Percentiles rank a stretch among this genome's conserved stretches.
Evolutionary conservation across 106 monocot genomes (phyloP).

Genomic region (Apostasia shenzhenica): DNA sequence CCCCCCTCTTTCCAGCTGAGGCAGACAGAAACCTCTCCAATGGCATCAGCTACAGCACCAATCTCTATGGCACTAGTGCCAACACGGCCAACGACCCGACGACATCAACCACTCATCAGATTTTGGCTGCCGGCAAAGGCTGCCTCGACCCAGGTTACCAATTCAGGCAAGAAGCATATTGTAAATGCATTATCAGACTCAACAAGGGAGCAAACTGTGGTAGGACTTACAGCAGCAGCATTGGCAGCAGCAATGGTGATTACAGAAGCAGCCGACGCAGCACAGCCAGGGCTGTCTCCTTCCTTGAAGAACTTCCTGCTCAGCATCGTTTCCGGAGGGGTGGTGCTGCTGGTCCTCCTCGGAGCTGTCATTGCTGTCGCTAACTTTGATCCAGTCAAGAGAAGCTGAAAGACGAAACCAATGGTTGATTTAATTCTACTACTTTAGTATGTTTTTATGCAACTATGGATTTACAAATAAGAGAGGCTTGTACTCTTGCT

Average conservation of each 20-base stretch:
- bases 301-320: constrained; percentile 91
- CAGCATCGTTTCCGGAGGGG: constrained; percentile 65
- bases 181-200: constrained; percentile 8
- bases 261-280: constrained; percentile 70
- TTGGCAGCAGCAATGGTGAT: constrained; percentile 44
- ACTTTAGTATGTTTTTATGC: too few relatives aligned
- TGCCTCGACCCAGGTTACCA: neutral
- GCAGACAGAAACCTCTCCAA: neutral
- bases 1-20: too few relatives aligned
- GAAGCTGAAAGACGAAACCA: constrained; percentile 29
- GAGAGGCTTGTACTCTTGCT: too few relatives aligned
- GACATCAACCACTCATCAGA: neutral
- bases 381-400: constrained; percentile 83
- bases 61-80: neutral
- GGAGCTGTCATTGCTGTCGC: constrained; percentile 72
- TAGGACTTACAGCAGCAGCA: constrained; percentile 47
- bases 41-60: constrained; percentile 4
- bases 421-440: too few relatives aligned
- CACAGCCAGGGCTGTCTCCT: constrained; percentile 51
- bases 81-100: neutral
- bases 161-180: neutral
- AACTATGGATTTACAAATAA: too few relatives aligned
- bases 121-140: neutral
- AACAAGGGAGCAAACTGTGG: constrained; percentile 30
- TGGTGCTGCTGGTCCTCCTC: constrained; percentile 43